Base-by-base conservation (phyloP, 2,329 filamentous ascomycete genomes). In the Verruconis gallopava region DNA sequence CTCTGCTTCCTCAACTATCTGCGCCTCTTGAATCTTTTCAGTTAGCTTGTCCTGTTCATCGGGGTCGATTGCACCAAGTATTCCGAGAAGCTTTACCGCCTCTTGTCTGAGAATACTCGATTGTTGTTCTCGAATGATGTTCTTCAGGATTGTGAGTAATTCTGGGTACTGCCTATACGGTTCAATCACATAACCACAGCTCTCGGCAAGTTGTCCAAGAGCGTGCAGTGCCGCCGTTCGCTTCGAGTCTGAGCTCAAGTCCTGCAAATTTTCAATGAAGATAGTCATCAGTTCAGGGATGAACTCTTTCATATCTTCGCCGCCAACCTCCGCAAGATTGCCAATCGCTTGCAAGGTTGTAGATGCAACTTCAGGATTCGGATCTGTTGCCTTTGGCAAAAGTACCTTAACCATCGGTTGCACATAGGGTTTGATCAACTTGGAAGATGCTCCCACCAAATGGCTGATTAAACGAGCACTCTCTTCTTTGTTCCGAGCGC, bases 131-230 rank as follows among this genome's bases (percentile, higher is more conserved):
- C 93, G 85, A 51, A 96, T 91, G 50, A 98, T 94, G 50, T 82
- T 85, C 56, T 95, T 89, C 9, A 98, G 66, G 20, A 96, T 83
- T 46, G 91, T 86, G 38, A 98, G 77, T 5, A 98, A 73, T 55
- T 95, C 81, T 0, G 93, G 91, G 52, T 96, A 94, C 46, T 98
- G 88, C 37, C 89, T 71, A 53, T 98, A 98, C 1, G 93, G 93
- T 43, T 88, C 79, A 46, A 98, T 96, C 40, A 98, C 93, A 63
- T 98, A 98, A 51, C 93, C 91, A 11, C 88, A 91, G 60, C 94
- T 96, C 55, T 86, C 93, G 4, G 91, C 86, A 42, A 98, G 67
- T 56, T 96, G 88, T 15, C 89, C 89, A 1, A 98, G 71, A 0
- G 91, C 91, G 50, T 84, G 83, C 21, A 98, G 69, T 3, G 91